Conservation (phyloP, 2,329 filamentous ascomycete genomes). For the Fusarium sp. region DNA sequence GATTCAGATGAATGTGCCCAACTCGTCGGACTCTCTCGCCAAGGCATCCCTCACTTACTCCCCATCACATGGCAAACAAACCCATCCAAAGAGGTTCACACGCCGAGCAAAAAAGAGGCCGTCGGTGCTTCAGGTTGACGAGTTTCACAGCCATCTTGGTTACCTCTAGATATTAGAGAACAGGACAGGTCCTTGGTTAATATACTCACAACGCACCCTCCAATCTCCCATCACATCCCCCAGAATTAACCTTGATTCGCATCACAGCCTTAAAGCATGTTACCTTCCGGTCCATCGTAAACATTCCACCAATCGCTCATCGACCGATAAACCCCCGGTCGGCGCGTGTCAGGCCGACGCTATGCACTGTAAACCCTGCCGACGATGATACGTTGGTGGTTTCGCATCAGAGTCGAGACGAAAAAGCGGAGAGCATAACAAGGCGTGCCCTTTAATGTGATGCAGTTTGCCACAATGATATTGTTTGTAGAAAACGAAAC, state of each 20-base stretch:
- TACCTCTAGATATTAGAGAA: background rate
- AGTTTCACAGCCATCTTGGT: background rate
- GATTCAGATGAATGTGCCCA: background rate
- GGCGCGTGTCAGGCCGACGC: constrained; percentile 1
- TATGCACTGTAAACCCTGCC: constrained; percentile 14
- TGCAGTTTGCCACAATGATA: background rate
- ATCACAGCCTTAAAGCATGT: background rate
- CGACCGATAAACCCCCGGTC: background rate
- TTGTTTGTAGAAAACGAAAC: background rate
- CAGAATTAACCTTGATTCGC: constrained; percentile 9
- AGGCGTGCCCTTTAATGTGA: background rate
- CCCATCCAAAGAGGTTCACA: background rate
- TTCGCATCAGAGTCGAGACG: constrained; percentile 28
- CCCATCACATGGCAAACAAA: background rate
- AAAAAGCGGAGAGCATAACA: constrained; percentile 14
- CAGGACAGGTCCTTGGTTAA: constrained; percentile 9
- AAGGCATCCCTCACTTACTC: background rate
- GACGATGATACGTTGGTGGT: constrained; percentile 35
- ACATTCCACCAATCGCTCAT: constrained; percentile 6
- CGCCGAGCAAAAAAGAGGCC: background rate
- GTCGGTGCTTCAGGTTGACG: constrained; percentile 7
- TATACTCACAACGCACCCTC: constrained; percentile 5
- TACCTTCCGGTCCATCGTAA: constrained; percentile 1
- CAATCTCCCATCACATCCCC: constrained; percentile 9
- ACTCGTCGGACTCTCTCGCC: background rate